Conservation (phyloP, 352 stramenopile species). For the Phytophthora kernoviae region DNA sequence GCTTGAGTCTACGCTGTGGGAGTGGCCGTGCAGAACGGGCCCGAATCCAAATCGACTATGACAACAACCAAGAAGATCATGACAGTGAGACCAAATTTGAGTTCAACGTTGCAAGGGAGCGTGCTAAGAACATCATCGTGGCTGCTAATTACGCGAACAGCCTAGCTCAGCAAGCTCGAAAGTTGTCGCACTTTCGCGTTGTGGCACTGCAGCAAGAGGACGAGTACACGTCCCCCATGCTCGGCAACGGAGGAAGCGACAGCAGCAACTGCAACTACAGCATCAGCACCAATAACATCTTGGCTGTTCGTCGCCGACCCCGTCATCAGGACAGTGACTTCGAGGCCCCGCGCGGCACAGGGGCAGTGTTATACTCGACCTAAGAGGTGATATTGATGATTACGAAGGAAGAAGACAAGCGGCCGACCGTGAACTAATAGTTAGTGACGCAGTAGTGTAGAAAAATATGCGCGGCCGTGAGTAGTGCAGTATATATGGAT, state of each 20-base stretch:
- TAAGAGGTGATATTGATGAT: slow-evolving; percentile 32
- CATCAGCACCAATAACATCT: slow-evolving; percentile 20
- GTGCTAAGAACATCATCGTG: slow-evolving; percentile 65
- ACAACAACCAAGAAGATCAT: slow-evolving; percentile 22
- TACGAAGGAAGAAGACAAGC: slow-evolving; percentile 11
- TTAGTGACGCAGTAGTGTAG: slow-evolving; percentile 33
- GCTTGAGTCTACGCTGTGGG: slow-evolving; percentile 23
- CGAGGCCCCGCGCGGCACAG: slow-evolving; percentile 8
- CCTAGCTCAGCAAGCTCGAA: slow-evolving; percentile 73
- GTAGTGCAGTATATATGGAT: slow-evolving; percentile 26
- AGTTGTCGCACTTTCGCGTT: slow-evolving; percentile 69
- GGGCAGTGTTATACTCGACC: slow-evolving; percentile 33
- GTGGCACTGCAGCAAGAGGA: slow-evolving; percentile 71
- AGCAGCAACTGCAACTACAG: slow-evolving; percentile 35
- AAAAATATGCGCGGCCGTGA: slow-evolving; percentile 34
- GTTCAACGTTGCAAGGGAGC: slow-evolving; percentile 53
- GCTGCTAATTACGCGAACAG: slow-evolving; percentile 65
- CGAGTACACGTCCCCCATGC: slow-evolving; percentile 36
- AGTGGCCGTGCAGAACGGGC: slow-evolving; percentile 13
- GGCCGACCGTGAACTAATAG: slow-evolving; percentile 33
- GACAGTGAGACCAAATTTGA: slow-evolving; percentile 25
- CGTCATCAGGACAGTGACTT: slow-evolving; percentile 32
- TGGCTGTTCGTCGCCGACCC: slow-evolving; percentile 29
- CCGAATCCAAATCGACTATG: slow-evolving; percentile 21
- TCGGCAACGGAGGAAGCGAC: slow-evolving; percentile 24